Base-by-base conservation (phyloP, 2,329 filamentous ascomycete species). In the Xylariaceae sp. region DNA sequence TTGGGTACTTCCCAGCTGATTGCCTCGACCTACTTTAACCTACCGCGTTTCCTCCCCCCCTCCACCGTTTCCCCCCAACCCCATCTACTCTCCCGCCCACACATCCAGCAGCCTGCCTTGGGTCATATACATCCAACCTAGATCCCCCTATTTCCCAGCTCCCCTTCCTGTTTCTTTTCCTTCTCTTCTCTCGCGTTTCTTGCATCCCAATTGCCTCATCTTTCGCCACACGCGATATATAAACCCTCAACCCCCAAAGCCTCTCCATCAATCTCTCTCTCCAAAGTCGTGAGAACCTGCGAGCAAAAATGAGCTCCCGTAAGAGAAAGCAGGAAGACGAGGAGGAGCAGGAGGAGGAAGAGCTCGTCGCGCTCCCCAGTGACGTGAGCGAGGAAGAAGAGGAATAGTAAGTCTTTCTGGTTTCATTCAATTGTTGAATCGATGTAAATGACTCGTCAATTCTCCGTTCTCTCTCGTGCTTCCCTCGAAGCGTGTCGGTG, bases 301-400 rank as follows among this genome's bases (percentile, higher is more conserved):
- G 35, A 41, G 30, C 55, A 65, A 55, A 34, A 56, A 73, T 73
- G 71, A 68, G 65, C 61, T 65, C 69, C 39, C 70, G 71, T 53
- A 73, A 73, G 68, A 71, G 71, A 59, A 72, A 72, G 68, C 66
- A 67, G 58, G 70, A 71, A 18, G 71, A 72, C 57, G 69, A 70
- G 34, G 71, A 71, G 34, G 69, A 71, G 53, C 69, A 70, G 34
- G 71, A 72, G 30, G 69, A 71, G 53, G 71, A 73, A 61, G 70
- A 72, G 66, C 70, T 72, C 35, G 71, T 72, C 65, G 70, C 71
- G 61, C 71, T 73, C 54, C 71, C 71, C 44, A 73, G 71, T 49
- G 71, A 73, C 44, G 70, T 71, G 58, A 72, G 70, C 35, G 71
- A 73, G 60, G 71, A 73, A 56, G 71, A 73, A 70, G 71, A 73